phyloP scores from a whole-genome alignment of 768 basidiomycete species.

The Calocybe gangraenosa region DNA sequence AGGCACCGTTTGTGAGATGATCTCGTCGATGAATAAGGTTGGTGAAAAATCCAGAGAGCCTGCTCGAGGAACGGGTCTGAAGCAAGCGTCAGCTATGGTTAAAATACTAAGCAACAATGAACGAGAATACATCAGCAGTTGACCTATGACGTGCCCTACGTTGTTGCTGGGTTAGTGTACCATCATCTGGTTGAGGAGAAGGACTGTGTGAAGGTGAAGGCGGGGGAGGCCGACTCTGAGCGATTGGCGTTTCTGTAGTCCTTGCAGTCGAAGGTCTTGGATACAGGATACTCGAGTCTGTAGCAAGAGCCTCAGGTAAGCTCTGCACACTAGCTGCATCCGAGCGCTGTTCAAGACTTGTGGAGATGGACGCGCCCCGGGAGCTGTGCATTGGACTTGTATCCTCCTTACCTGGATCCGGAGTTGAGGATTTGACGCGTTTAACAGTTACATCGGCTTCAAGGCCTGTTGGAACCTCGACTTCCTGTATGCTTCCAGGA shows the following conservation, averaged over 20 bases:
- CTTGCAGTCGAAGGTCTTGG: slow-evolving; percentile 31
- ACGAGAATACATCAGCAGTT: slow-evolving; percentile 51
- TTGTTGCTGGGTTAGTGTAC: slow-evolving; percentile 28
- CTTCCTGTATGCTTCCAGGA: slow-evolving; percentile 19
- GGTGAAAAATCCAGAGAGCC: slow-evolving; percentile 83
- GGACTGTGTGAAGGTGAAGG: slow-evolving; percentile 24
- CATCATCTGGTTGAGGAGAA: slow-evolving; percentile 23
- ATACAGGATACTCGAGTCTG: slow-evolving; percentile 27
- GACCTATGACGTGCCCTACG: slow-evolving; percentile 46
- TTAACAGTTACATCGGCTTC: slow-evolving; percentile 18
- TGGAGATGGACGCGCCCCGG: slow-evolving; percentile 35
- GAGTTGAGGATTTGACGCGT: slow-evolving; percentile 23
- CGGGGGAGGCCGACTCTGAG: not conserved
- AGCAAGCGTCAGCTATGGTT: not conserved
- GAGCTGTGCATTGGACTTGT: slow-evolving; percentile 25
- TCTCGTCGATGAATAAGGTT: slow-evolving; percentile 75
- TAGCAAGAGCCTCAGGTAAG: slow-evolving; percentile 52
- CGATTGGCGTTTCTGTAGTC: slow-evolving; percentile 16
- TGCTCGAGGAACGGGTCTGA: slow-evolving; percentile 51
- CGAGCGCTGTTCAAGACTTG: slow-evolving; percentile 30
- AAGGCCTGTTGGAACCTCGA: slow-evolving; percentile 18
- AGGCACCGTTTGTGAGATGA: slow-evolving; percentile 21
- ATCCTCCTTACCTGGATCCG: slow-evolving; percentile 21
- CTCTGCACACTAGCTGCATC: slow-evolving; percentile 59
- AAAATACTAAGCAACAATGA: slow-evolving; percentile 4